phyloP scores from a whole-genome alignment of 306 rosid species.

The Citrullus mucosospermus region DNA sequence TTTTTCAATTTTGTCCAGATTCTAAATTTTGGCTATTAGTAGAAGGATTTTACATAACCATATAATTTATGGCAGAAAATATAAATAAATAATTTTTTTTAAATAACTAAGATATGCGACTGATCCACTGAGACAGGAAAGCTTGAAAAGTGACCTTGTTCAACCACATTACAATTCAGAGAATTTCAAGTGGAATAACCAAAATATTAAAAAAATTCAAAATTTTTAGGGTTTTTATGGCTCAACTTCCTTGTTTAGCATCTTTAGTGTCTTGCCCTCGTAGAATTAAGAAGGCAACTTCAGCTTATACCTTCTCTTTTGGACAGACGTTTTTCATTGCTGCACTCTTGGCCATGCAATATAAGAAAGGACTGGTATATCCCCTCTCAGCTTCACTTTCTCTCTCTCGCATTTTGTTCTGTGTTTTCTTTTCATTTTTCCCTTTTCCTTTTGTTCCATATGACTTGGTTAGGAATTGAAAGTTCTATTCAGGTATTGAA shows the following conservation, averaged over 20 bases:
- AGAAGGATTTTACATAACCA: neutral
- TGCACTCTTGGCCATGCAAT: slow-evolving; percentile 98
- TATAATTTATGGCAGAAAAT: neutral
- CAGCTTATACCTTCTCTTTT: slow-evolving; percentile 12
- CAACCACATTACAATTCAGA: slow-evolving; percentile 3
- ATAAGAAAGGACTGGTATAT: slow-evolving; percentile 74
- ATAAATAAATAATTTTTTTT: neutral
- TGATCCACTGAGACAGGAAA: neutral
- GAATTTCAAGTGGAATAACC: neutral
- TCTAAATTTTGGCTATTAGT: neutral
- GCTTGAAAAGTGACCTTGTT: neutral
- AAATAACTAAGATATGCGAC: neutral
- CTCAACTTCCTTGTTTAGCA: neutral
- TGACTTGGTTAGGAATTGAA: slow-evolving; percentile 10
- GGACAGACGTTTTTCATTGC: slow-evolving; percentile 96
- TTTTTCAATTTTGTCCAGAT: neutral
- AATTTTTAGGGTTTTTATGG: neutral
- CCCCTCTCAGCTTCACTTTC: neutral
- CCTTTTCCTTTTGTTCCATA: neutral
- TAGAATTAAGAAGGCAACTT: neutral
- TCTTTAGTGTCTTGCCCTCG: neutral
- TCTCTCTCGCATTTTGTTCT: neutral
- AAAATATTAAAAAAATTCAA: neutral
- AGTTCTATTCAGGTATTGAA: slow-evolving; percentile 13
- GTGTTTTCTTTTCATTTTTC: neutral